Conservation (phyloP, 2,329 filamentous ascomycete species). For the Trichoderma hamatum region DNA sequence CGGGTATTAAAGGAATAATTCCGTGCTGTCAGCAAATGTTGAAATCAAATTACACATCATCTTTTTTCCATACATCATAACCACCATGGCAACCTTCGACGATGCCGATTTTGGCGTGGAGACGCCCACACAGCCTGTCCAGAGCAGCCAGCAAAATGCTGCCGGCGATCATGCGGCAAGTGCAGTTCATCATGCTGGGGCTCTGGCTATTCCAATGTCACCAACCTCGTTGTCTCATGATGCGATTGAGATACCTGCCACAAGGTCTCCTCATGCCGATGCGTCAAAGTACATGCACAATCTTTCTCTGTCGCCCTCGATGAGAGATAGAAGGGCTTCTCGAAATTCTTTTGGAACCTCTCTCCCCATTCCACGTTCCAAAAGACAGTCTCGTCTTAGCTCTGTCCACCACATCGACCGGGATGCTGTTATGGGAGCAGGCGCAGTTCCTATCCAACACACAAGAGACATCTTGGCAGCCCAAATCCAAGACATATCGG, state of each 20-base stretch:
- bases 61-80: background rate
- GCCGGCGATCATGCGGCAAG: background rate
- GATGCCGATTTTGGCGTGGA: conserved; percentile 22
- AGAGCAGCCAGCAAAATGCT: conserved; percentile 1
- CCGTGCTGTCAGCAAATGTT: background rate
- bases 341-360: conserved; percentile 17
- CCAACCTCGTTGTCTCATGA: conserved; percentile 6
- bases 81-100: conserved; percentile 18
- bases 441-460: background rate
- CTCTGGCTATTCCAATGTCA: conserved; percentile 18
- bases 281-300: conserved; percentile 22
- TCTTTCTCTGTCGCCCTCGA: conserved; percentile 12
- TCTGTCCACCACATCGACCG: conserved; percentile 16
- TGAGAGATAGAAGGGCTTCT: conserved; percentile 9
- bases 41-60: background rate
- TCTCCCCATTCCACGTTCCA: conserved; percentile 15
- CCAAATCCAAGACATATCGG: conserved; percentile 15
- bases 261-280: conserved; percentile 17
- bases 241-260: conserved; percentile 16
- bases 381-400: conserved; percentile 20
- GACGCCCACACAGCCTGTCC: background rate
- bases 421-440: background rate
- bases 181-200: background rate
- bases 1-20: background rate
- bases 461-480: conserved; percentile 14